phyloP scores from a whole-genome alignment of 2,329 filamentous ascomycete genomes.

The Graphilbum ipis-grandicollis region DNA sequence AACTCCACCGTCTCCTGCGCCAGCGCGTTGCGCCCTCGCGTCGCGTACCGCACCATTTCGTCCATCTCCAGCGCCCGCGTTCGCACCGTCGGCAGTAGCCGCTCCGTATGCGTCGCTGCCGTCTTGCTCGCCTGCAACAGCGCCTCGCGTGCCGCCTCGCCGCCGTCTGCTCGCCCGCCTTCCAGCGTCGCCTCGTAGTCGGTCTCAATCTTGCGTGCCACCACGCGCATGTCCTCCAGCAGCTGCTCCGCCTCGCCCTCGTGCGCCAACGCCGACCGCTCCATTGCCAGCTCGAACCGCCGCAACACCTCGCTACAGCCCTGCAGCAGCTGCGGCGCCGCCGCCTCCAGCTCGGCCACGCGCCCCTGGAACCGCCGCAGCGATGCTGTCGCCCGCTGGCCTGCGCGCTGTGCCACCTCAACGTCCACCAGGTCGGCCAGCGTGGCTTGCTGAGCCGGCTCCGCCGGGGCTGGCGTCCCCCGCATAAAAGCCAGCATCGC shows the following conservation, averaged over 20 bases:
- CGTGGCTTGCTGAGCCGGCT: constrained; percentile 30
- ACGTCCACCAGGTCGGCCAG: constrained; percentile 63
- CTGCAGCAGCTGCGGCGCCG: constrained; percentile 40
- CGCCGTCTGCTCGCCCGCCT: constrained; percentile 22
- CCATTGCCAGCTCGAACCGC: constrained; percentile 42
- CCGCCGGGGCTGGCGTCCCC: constrained; percentile 17
- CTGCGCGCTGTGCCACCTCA: constrained; percentile 55
- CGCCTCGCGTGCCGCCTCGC: constrained; percentile 42
- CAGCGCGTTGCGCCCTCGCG: constrained; percentile 49
- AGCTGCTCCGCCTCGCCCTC: constrained; percentile 49
- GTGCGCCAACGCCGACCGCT: constrained; percentile 36
- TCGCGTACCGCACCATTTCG: constrained; percentile 38
- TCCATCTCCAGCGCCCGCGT: constrained; percentile 43
- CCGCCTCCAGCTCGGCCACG: constrained; percentile 42
- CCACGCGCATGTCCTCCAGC: constrained; percentile 68
- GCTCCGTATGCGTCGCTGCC: constrained; percentile 45
- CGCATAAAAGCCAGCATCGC: constrained; percentile 49
- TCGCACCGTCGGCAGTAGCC: constrained; percentile 38
- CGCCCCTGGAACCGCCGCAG: constrained; percentile 42
- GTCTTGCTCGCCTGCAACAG: constrained; percentile 44
- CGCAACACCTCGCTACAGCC: constrained; percentile 44
- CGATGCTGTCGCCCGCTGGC: constrained; percentile 40
- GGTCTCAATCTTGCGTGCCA: constrained; percentile 71
- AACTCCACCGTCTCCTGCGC: constrained; percentile 49
- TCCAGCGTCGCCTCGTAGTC: constrained; percentile 66